phyloP scores from a whole-genome alignment of 768 basidiomycete species.

The Mycena vitilis region DNA sequence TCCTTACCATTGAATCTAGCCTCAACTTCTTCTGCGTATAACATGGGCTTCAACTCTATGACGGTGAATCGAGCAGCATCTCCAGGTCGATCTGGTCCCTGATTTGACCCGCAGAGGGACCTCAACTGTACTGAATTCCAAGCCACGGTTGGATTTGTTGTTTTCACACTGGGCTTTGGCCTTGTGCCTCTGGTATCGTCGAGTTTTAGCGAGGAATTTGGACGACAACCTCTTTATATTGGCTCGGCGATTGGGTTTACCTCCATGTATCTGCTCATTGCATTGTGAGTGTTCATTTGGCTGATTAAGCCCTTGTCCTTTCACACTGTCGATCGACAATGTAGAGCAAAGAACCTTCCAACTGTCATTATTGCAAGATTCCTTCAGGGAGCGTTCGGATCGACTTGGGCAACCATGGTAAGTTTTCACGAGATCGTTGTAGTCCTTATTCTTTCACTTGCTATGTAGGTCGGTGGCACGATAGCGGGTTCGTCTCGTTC shows the following conservation, averaged over 20 bases:
- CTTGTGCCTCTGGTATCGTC: conserved; percentile 74
- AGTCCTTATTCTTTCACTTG: not conserved
- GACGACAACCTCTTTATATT: conserved; percentile 70
- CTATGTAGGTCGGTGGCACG: conserved; percentile 76
- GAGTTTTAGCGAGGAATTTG: conserved; percentile 80
- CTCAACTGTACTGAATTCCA: conserved; percentile 58
- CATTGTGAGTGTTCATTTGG: conserved; percentile 47
- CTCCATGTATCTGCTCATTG: conserved; percentile 62
- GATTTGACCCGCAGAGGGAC: conserved; percentile 43
- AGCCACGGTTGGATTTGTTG: conserved; percentile 60
- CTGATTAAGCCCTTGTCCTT: not conserved
- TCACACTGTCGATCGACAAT: not conserved
- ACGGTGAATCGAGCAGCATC: conserved; percentile 42
- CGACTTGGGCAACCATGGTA: conserved; percentile 72
- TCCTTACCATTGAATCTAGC: conserved; percentile 47
- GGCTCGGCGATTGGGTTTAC: conserved; percentile 61
- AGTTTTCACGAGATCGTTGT: not conserved
- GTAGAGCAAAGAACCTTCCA: conserved; percentile 62
- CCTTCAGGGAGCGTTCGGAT: conserved; percentile 73
- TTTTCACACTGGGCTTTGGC: conserved; percentile 72
- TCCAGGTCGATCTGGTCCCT: conserved; percentile 39
- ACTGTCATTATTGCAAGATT: conserved; percentile 77
- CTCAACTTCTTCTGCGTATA: conserved; percentile 62
- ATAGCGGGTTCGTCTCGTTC: conserved; percentile 29
- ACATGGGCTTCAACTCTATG: conserved; percentile 70